Base-by-base conservation (phyloP, 345 rosid genomes). In the Brassica carinata region DNA sequence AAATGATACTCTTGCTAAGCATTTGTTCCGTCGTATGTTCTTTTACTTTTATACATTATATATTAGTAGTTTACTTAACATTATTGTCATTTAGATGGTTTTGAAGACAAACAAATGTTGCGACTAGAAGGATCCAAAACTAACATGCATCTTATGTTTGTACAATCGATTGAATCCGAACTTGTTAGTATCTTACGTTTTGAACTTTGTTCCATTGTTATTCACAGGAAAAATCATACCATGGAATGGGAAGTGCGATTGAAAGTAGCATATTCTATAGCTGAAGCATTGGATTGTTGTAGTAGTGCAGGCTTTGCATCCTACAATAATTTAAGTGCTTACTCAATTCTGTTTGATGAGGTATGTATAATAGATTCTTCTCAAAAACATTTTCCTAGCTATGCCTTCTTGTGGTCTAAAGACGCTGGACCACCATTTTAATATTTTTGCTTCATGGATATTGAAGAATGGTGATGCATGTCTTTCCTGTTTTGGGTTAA, bases 401-500 rank as follows among this genome's bases (percentile, higher is more conserved):
- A 73, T 67, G 26, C 33, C 11, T 58, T 18, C 23, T 43, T 15
- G 53, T 43, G 31, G n/a, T 67, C 6, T 67, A 51, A 34, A 3
- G 15, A 18, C 15, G 69, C 57, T 77, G 2, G 36, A 23, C 6
- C 34, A 9, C 23, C 13, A 8, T 45, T 6, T 9, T 66, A 2
- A 15, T 7, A 6, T 2, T 29, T 13, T 45, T 68, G 4, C 5
- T 14, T 64, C 3, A 64, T 76, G 77, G 29, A 55, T 23, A 18
- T 43, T 23, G 23, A 89, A 92, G 98, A 84, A 84, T 84, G 94
- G 94, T 36, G 96, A 94, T 85, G 94, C 97, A 29, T 90, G 94
- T 69, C 96, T 94, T 72, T 94, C 98, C 1, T 94, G 96, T 86
- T 94, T 92, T 63, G 97, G 98, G 72, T 85, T 94, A 88, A 86